Evolutionary conservation across 768 basidiomycete species (phyloP).

Genomic region (Goffeauzyma gilvescens): DNA sequence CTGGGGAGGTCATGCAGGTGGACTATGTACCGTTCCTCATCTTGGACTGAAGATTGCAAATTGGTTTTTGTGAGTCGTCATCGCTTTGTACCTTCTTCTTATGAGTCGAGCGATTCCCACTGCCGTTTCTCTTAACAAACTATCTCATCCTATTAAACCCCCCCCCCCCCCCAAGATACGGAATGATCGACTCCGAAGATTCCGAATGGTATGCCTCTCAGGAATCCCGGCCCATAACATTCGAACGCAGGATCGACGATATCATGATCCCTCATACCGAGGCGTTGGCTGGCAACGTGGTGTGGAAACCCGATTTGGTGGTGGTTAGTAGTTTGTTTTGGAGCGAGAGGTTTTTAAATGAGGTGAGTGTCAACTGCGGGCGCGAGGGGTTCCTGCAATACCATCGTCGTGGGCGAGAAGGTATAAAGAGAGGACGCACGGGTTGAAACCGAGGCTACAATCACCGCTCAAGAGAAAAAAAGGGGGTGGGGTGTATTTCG

Average conservation of each 20-base stretch:
- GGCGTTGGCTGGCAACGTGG: not conserved
- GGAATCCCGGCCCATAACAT: conserved; percentile 12
- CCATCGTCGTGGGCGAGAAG: not conserved
- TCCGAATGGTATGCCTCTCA: conserved; percentile 5
- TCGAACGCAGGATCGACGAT: conserved; percentile 11
- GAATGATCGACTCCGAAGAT: conserved; percentile 13
- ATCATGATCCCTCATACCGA: conserved; percentile 11
- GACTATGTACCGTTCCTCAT: conserved; percentile 8
- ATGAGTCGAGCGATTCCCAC: no score
- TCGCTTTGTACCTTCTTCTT: no score
- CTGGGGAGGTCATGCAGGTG: conserved; percentile 12
- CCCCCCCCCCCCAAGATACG: no score
- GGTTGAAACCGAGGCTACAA: no score
- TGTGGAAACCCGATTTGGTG: conserved; percentile 11
- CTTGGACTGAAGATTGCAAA: conserved; percentile 11
- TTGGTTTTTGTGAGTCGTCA: conserved; percentile 15
- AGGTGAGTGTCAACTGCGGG: conserved; percentile 10
- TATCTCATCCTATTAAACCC: no score
- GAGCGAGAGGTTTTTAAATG: conserved; percentile 14
- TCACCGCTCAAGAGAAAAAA: not conserved
- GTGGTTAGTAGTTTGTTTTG: conserved; percentile 15
- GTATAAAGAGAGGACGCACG: not conserved
- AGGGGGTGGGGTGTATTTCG: not conserved
- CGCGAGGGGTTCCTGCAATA: no score
- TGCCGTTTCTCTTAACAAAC: no score